Evolutionary conservation across 1,284 basidiomycete genomes (phyloP), one percentile per base, ranked within the genome.

Genomic region (Lignosus rhinocerotis): DNA sequence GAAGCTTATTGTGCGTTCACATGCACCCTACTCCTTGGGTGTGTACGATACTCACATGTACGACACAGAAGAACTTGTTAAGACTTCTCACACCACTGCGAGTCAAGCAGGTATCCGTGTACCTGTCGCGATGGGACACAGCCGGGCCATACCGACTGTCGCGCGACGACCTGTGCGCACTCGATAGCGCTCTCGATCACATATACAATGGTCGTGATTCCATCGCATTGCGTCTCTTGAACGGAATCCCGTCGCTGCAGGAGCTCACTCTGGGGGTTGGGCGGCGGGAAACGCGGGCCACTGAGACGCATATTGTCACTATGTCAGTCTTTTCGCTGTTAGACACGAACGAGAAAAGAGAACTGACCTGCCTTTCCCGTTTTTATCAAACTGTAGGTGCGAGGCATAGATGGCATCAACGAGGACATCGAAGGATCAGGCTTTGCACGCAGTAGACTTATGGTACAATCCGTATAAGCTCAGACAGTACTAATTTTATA

Each of bases 121-220:
- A 17, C 17, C 31, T 56, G 31, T 36, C 21, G 21, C 11, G 57
- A 21, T 59, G 57, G 54, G 60, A 62, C 31, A 51, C 54, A 7
- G 60, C 50, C 6, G 60, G 60, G 8, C 39, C 53, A 12, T 62
- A 62, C 33, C 45, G 49, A 25, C 48, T 62, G 8, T 33, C 54
- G 9, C 43, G 31, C 21, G 36, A 51, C 6, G 43, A 34, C 17
- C 30, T 45, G 47, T 38, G 38, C 12, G 46, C 54, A n/a, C 56
- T 59, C 43, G 57, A 59, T 33, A 17, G n/a, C 16, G 49, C 43
- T 19, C 52, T 62, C 12, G 60, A 42, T 21, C 39, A 19, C 25
- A 31, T 54, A 12, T 21, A 36, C 19, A 46, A 25, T 10, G 21
- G 34, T 17, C 44, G 34, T 10, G 47, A 17, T 12, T 34, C n/a